Evolutionary conservation across 192 early-diverging fungal species (phyloP), one percentile per base, ranked within the genome.

Genomic region (Gorgonomyces haynaldii): DNA sequence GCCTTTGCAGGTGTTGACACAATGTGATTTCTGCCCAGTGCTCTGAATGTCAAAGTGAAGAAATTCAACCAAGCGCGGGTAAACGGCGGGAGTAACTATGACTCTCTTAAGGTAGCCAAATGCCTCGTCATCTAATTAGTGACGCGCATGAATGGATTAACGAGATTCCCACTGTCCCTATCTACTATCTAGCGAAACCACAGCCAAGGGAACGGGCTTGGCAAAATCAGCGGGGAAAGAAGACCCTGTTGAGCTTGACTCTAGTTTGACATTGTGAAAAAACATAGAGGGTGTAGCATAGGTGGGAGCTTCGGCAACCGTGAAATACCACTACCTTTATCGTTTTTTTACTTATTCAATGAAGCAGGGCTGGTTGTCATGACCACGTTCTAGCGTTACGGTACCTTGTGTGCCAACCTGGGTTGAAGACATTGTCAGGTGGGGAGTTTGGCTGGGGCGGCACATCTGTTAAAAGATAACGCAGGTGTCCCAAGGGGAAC

Each of bases 21-120:
- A 34, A 34, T 34, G 32, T 34, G 32, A 34, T 34, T 34, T 80
- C 81, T 83, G 79, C 81, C 79, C 79, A 81, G 79, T 84, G 78
- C 82, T 82, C 81, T 80, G 70, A 80, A 83, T 83, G 78, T 83
- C 77, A 81, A 81, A 74, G 78, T 83, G 76, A 79, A 79, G 79
- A 81, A 77, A 52, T 52, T 52, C 50, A 52, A 52, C 40, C 64
- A 60, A 60, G 62, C 74, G 74, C 74, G 74, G 77, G 74, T 79
- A 76, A 81, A 81, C 76, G 70, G 79, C 77, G 71, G 72, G 74
- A 78, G 76, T 81, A 81, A 78, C 79, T 81, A 81, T 78, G 74
- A 79, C 76, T 78, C 75, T 81, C 79, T 78, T 76, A 76, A 74
- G 72, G 56, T 56, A 57, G 56, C 51, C 39, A 57, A 57, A 57